Conservation (phyloP, 2,329 filamentous ascomycete genomes). For the Aureobasidium sp. region DNA sequence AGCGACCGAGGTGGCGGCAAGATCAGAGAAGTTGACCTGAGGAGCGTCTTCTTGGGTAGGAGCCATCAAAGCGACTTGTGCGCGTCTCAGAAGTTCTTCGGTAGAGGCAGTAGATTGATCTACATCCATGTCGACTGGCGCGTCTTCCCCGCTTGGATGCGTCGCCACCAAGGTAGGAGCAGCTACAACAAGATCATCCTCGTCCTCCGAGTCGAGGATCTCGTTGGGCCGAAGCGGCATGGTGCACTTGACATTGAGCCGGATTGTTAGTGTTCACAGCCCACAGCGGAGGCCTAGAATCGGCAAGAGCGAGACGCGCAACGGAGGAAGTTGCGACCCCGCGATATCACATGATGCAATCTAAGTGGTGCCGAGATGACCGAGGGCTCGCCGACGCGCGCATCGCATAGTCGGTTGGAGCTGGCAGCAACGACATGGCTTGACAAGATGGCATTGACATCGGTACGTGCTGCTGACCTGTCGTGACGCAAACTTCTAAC, state of each 20-base stretch:
- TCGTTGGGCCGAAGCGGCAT: background rate
- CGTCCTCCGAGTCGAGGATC: slow-evolving; percentile 12
- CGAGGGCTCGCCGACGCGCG: background rate
- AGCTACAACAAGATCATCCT: slow-evolving; percentile 4
- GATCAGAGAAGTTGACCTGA: background rate
- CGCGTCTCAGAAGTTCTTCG: background rate
- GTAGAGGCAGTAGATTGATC: slow-evolving; percentile 2
- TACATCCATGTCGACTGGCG: background rate
- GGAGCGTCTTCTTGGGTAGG: slow-evolving; percentile 4
- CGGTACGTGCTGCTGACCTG: slow-evolving; percentile 22
- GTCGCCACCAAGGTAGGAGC: background rate
- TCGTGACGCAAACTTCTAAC: background rate
- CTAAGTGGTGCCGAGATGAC: background rate
- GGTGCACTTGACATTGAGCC: background rate
- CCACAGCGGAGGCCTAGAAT: background rate
- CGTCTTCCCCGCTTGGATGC: background rate
- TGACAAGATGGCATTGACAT: slow-evolving; percentile 32
- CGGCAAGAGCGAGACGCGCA: background rate
- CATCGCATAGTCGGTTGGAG: background rate
- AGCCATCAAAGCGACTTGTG: slow-evolving; percentile 8
- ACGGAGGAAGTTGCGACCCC: background rate
- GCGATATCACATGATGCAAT: background rate
- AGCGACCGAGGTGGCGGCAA: background rate
- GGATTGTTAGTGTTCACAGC: background rate
- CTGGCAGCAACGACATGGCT: background rate